Evolutionary conservation across 1,284 basidiomycete species (phyloP).

Genomic region (Flammula alnicola): DNA sequence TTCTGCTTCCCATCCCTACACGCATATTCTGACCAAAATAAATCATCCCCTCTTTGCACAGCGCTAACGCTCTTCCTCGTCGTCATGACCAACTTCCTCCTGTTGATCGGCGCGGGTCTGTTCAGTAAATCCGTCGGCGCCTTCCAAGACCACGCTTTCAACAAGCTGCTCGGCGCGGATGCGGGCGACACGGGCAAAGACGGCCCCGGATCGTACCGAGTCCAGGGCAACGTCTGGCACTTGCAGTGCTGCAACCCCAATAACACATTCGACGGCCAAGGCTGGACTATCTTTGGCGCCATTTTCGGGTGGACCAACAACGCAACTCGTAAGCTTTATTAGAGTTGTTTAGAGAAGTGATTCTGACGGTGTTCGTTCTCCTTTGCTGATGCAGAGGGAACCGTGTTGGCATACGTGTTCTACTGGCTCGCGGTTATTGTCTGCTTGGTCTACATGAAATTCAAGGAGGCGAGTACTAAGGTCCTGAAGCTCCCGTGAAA

Average conservation of each 20-base stretch:
- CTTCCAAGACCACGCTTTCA: constrained; percentile 75
- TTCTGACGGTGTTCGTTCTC: not conserved
- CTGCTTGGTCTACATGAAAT: constrained; percentile 74
- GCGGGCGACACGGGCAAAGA: constrained; percentile 79
- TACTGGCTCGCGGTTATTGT: constrained; percentile 80
- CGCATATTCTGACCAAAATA: not conserved
- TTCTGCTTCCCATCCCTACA: constrained; percentile 1
- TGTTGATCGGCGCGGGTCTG: constrained; percentile 91
- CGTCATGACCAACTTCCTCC: constrained; percentile 86
- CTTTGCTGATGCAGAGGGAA: constrained; percentile 53
- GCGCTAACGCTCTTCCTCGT: constrained; percentile 84
- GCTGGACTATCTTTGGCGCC: constrained; percentile 78
- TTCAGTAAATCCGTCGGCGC: constrained; percentile 75
- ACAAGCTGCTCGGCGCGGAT: constrained; percentile 72
- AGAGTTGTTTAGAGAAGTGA: not conserved
- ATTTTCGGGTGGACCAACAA: constrained; percentile 81
- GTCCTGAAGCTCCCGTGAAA: no score
- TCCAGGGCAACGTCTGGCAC: constrained; percentile 86
- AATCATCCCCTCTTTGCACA: no score
- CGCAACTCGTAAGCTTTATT: constrained; percentile 51
- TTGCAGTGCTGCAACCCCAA: constrained; percentile 83
- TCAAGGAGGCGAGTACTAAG: constrained; percentile 55
- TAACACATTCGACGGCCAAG: constrained; percentile 53
- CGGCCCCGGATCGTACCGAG: constrained; percentile 83
- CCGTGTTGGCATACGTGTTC: constrained; percentile 75